Evolutionary conservation across 768 basidiomycete species (phyloP).

Genomic region (Kwoniella europaea): DNA sequence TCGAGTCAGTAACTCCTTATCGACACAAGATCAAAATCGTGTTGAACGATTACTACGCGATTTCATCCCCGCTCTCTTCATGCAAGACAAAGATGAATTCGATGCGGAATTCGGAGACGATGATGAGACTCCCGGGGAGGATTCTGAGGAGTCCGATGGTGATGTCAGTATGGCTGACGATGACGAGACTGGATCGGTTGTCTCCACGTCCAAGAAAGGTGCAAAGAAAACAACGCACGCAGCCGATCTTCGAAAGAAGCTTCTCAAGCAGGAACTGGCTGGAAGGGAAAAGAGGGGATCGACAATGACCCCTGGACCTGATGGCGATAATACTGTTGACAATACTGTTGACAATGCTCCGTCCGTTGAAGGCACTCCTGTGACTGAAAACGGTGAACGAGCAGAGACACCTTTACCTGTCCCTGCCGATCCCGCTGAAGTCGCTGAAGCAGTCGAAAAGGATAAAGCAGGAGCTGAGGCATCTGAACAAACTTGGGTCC

Average conservation of each 20-base stretch:
- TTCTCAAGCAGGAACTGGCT: constrained; percentile 72
- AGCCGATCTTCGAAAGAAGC: constrained; percentile 75
- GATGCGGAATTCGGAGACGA: constrained; percentile 59
- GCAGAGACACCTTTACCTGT: constrained; percentile 50
- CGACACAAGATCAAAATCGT: constrained; percentile 73
- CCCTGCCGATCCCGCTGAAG: constrained; percentile 49
- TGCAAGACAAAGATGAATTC: constrained; percentile 61
- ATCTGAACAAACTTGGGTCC: constrained; percentile 58
- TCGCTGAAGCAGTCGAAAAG: constrained; percentile 53
- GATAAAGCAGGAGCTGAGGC: constrained; percentile 52
- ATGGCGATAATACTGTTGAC: constrained; percentile 24
- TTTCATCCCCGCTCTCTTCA: constrained; percentile 81
- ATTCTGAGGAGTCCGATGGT: constrained; percentile 68
- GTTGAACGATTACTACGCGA: constrained; percentile 83
- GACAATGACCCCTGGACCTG: constrained; percentile 46
- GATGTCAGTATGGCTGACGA: constrained; percentile 59
- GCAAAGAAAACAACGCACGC: constrained; percentile 59
- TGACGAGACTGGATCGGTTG: constrained; percentile 39
- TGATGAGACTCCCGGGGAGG: constrained; percentile 63
- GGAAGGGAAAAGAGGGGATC: constrained; percentile 43
- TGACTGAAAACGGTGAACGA: constrained; percentile 39
- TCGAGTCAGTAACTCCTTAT: constrained; percentile 71
- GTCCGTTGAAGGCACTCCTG: constrained; percentile 53
- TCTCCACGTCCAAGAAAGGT: constrained; percentile 22
- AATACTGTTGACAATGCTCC: constrained; percentile 21